A percentile compares a stretch with the other conserved stretches of the same genome.
Evolutionary conservation across 2,329 filamentous ascomycete species (phyloP).

Genomic region (Fusarium albosuccineum): DNA sequence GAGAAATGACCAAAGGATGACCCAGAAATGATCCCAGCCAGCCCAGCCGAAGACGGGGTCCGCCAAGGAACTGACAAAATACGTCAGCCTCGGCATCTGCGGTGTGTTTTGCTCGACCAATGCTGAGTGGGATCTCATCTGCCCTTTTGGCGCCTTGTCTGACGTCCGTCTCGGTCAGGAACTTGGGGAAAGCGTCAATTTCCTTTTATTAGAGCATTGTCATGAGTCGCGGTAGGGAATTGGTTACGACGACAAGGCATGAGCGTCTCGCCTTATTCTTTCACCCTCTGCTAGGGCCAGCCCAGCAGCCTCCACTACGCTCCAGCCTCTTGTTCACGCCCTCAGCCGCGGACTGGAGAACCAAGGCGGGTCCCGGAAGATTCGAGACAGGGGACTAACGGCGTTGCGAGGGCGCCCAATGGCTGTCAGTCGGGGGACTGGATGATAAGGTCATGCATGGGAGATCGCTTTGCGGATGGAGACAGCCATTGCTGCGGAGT

Average conservation of each 20-base stretch:
- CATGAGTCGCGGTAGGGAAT: background rate
- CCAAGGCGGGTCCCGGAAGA: slow-evolving; percentile 16
- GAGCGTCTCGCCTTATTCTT: slow-evolving; percentile 21
- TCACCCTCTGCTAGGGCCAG: slow-evolving; percentile 20
- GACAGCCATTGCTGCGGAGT: slow-evolving; percentile 37
- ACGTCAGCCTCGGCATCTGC: slow-evolving; percentile 26
- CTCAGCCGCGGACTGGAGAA: slow-evolving; percentile 8
- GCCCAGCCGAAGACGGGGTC: slow-evolving; percentile 15
- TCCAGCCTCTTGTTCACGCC: slow-evolving; percentile 19
- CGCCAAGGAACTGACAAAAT: slow-evolving; percentile 31
- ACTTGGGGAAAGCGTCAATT: background rate
- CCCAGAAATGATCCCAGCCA: slow-evolving; percentile 22
- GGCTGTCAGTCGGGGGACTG: slow-evolving; percentile 23
- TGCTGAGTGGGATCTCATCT: background rate
- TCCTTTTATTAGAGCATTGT: slow-evolving; percentile 12
- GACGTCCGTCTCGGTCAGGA: background rate
- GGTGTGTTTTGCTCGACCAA: background rate
- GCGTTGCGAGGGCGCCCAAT: slow-evolving; percentile 27
- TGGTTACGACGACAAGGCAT: slow-evolving; percentile 1
- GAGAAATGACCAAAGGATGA: slow-evolving; percentile 35
- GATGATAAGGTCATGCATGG: slow-evolving; percentile 48
- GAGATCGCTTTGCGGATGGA: slow-evolving; percentile 42
- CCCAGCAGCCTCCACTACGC: slow-evolving; percentile 25
- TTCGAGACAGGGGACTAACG: slow-evolving; percentile 28
- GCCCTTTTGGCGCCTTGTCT: background rate